Conservation (phyloP, 768 basidiomycete species). For the Hericium erinaceus region DNA sequence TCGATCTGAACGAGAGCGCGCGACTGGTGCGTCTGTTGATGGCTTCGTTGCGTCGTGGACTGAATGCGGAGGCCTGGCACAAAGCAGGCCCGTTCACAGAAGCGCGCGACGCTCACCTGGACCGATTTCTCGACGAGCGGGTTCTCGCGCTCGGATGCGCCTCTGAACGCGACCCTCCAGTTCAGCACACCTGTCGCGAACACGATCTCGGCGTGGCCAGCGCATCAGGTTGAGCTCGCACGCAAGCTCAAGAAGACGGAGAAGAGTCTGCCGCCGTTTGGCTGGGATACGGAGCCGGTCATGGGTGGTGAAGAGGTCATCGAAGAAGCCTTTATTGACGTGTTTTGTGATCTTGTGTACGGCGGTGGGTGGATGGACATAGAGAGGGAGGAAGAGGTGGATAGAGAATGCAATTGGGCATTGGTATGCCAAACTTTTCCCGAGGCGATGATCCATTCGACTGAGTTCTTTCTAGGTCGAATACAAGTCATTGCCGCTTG, state of each 20-base stretch:
- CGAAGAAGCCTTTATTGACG: constrained; percentile 86
- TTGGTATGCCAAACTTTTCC: constrained; percentile 44
- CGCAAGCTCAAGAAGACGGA: constrained; percentile 81
- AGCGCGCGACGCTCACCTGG: constrained; percentile 84
- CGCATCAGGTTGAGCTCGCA: constrained; percentile 60
- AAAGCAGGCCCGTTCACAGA: constrained; percentile 51
- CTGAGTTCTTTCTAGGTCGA: constrained; percentile 48
- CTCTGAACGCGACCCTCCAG: constrained; percentile 72
- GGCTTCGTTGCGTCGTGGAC: constrained; percentile 17
- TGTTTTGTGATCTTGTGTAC: constrained; percentile 74
- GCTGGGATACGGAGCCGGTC: constrained; percentile 87
- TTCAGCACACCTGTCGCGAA: constrained; percentile 53
- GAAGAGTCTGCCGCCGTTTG: constrained; percentile 73
- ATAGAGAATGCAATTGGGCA: constrained; percentile 88
- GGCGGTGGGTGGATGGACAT: constrained; percentile 82
- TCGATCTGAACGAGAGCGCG: constrained; percentile 88
- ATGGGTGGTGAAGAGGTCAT: constrained; percentile 71
- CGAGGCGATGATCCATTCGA: neutral
- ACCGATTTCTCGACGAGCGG: constrained; percentile 80
- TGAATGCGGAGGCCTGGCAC: too few relatives aligned
- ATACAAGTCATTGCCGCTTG: constrained; percentile 66
- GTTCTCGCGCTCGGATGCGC: constrained; percentile 71
- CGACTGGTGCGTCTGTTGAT: constrained; percentile 42
- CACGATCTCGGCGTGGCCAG: constrained; percentile 63
- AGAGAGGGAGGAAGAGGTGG: constrained; percentile 61